Percentiles rank a stretch among this genome's conserved stretches.
These are phyloP conservation scores for Colletotrichum agaves DNA, from an alignment of 2,329 filamentous ascomycete genomes.

Conservation along the genomic window DNA sequence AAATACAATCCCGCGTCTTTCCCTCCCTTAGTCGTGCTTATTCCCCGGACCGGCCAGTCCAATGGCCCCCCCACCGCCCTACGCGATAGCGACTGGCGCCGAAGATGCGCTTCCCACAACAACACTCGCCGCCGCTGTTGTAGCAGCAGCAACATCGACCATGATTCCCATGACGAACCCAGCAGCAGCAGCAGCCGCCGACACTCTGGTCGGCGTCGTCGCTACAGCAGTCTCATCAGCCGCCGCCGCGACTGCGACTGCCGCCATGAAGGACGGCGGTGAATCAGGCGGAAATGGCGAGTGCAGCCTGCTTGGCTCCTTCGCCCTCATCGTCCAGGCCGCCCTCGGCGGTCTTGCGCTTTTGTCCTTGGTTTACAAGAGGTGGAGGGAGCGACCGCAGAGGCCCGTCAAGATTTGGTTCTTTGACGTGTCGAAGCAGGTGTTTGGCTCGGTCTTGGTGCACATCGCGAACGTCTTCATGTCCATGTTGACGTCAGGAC, in stretches of 20 bases:
- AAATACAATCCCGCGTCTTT: conserved; percentile 14
- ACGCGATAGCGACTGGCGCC: conserved; percentile 33
- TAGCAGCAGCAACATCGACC: conserved; percentile 26
- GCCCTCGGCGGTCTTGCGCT: conserved; percentile 86
- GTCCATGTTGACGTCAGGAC: conserved; percentile 92
- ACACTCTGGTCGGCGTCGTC: conserved; percentile 41
- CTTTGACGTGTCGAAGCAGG: conserved; percentile 97
- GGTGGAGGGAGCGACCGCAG: conserved; percentile 91
- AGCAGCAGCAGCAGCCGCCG: conserved; percentile 16
- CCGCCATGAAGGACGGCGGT: conserved; percentile 46
- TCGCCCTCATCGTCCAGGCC: conserved; percentile 89
- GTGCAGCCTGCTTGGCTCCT: conserved; percentile 88
- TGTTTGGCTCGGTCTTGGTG: conserved; percentile 90
- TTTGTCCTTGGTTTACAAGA: conserved; percentile 89
- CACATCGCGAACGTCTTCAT: conserved; percentile 95
- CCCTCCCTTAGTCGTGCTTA: conserved; percentile 24
- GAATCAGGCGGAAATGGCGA: conserved; percentile 70
- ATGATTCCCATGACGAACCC: conserved; percentile 30
- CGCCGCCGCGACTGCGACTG: conserved; percentile 43
- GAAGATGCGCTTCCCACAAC: conserved; percentile 29
- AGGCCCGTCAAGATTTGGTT: conserved; percentile 96
- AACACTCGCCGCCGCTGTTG: conserved; percentile 28
- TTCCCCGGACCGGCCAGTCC: conserved; percentile 13
- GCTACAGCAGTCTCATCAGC: conserved; percentile 45
- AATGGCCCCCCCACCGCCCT: conserved; percentile 36